These are phyloP conservation scores for Curvularia sp. DNA, from an alignment of 2,329 filamentous ascomycete species.

Conservation along the genomic window DNA sequence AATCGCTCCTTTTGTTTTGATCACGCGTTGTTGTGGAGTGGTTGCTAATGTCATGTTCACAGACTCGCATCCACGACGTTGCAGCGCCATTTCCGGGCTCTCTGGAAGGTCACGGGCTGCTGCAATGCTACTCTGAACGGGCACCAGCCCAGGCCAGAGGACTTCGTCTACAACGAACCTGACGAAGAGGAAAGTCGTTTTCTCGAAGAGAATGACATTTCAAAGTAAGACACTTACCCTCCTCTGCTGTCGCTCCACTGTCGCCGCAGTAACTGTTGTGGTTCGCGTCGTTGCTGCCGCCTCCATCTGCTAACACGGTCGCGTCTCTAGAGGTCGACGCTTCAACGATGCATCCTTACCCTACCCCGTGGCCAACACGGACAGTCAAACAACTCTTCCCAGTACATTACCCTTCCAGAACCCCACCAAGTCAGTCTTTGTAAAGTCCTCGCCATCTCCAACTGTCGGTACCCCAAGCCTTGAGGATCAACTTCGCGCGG, in stretches of 20 bases:
- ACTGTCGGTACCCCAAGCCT: slow-evolving; percentile 32
- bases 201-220: slow-evolving; percentile 64
- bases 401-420: slow-evolving; percentile 36
- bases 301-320: slow-evolving; percentile 41
- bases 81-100: slow-evolving; percentile 84
- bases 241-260: slow-evolving; percentile 14
- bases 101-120: slow-evolving; percentile 71
- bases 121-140: slow-evolving; percentile 61
- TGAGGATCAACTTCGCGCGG: slow-evolving; percentile 46
- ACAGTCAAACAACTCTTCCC: slow-evolving; percentile 36
- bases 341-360: slow-evolving; percentile 65
- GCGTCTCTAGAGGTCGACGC: slow-evolving; percentile 59
- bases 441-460: slow-evolving; percentile 36
- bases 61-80: slow-evolving; percentile 67
- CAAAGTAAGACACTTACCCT: slow-evolving; percentile 57
- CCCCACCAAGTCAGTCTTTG: slow-evolving; percentile 26
- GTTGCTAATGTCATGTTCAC: slow-evolving; percentile 61
- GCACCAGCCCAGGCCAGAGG: slow-evolving; percentile 63
- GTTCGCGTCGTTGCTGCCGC: slow-evolving; percentile 31
- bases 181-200: slow-evolving; percentile 62
- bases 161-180: slow-evolving; percentile 63
- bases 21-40: slow-evolving; percentile 46
- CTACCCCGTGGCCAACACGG: slow-evolving; percentile 38
- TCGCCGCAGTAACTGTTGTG: slow-evolving; percentile 6
- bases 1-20: slow-evolving; percentile 52